phyloP scores from a whole-genome alignment of 2,329 filamentous ascomycete genomes.

The Fusarium continuum region DNA sequence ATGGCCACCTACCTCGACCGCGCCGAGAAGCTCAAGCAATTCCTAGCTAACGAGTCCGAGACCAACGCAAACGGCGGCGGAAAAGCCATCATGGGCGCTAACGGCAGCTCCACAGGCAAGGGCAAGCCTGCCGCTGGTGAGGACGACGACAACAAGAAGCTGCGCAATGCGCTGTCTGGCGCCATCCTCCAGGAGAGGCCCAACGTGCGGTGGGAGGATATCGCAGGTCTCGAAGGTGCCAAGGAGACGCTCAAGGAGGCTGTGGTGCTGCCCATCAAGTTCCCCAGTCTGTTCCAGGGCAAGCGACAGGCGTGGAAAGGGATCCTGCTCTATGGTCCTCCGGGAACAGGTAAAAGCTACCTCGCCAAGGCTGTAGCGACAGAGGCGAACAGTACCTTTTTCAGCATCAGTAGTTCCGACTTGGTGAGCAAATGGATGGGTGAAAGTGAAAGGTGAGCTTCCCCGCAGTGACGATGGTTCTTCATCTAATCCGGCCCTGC shows the following conservation, averaged over 20 bases:
- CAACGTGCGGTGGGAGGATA: constrained; percentile 97
- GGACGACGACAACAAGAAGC: constrained; percentile 94
- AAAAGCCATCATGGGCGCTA: constrained; percentile 71
- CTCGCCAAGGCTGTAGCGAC: constrained; percentile 97
- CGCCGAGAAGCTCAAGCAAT: constrained; percentile 95
- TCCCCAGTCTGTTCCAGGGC: constrained; percentile 93
- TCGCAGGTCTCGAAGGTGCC: constrained; percentile 90
- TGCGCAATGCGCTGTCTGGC: constrained; percentile 87
- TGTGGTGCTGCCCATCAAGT: constrained; percentile 97
- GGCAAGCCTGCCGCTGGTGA: constrained; percentile 64
- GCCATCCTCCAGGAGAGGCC: constrained; percentile 95
- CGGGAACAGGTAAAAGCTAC: constrained; percentile 97
- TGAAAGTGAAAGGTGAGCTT: constrained; percentile 86
- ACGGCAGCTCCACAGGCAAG: constrained; percentile 73
- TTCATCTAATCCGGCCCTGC: constrained; percentile 30
- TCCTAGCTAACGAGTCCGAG: constrained; percentile 79
- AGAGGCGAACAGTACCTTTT: constrained; percentile 98
- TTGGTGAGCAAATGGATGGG: constrained; percentile 99
- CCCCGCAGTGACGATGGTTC: background rate
- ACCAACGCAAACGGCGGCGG: constrained; percentile 74
- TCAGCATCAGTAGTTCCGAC: constrained; percentile 97
- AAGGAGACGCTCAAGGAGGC: constrained; percentile 99
- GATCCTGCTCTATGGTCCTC: constrained; percentile 93
- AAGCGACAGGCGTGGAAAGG: constrained; percentile 99
- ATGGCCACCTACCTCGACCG: constrained; percentile 98